A percentile compares a stretch with the other conserved stretches of the same genome.
Conservation (phyloP, 345 rosid species). For the Bretschneidera sinensis region DNA sequence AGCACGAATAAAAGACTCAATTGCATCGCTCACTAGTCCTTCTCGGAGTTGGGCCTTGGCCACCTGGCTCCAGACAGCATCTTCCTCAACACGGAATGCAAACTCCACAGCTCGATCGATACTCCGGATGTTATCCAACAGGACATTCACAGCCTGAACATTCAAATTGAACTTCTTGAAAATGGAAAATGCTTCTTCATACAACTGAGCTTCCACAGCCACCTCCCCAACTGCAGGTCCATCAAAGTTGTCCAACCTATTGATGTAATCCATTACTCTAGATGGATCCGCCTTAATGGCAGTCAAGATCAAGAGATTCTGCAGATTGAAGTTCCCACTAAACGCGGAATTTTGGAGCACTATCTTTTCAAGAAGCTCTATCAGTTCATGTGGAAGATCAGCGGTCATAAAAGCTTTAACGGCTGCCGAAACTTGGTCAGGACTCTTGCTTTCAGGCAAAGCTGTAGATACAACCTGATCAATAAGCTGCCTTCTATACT, state of each 20-base stretch:
- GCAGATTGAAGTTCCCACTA: constrained; percentile 95
- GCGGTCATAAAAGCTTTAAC: constrained; percentile 87
- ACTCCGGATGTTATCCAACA: constrained; percentile 63
- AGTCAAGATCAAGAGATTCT: constrained; percentile 91
- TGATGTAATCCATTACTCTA: constrained; percentile 94
- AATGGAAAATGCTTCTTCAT: constrained; percentile 78
- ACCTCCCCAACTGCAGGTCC: constrained; percentile 98
- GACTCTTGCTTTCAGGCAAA: constrained; percentile 86
- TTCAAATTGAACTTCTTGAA: constrained; percentile 84
- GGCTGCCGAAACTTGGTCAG: constrained; percentile 82
- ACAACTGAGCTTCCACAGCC: constrained; percentile 87
- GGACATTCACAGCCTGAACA: constrained; percentile 68
- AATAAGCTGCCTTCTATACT: constrained; percentile 80
- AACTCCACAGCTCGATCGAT: constrained; percentile 90
- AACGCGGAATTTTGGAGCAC: constrained; percentile 97
- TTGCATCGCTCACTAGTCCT: constrained; percentile 94
- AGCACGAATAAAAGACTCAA: constrained; percentile 94
- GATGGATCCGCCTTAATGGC: constrained; percentile 96
- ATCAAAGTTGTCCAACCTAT: constrained; percentile 94
- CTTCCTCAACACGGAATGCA: constrained; percentile 97
- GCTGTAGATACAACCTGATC: constrained; percentile 99
- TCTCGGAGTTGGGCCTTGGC: constrained; percentile 92
- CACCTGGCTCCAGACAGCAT: constrained; percentile 96
- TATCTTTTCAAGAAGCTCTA: constrained; percentile 90
- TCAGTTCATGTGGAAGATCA: constrained; percentile 73